A percentile compares a stretch with the other conserved stretches of the same genome.
These are phyloP conservation scores for Lophiostoma macrostomum DNA, from an alignment of 495 filamentous ascomycete genomes.

Conservation along the genomic window DNA sequence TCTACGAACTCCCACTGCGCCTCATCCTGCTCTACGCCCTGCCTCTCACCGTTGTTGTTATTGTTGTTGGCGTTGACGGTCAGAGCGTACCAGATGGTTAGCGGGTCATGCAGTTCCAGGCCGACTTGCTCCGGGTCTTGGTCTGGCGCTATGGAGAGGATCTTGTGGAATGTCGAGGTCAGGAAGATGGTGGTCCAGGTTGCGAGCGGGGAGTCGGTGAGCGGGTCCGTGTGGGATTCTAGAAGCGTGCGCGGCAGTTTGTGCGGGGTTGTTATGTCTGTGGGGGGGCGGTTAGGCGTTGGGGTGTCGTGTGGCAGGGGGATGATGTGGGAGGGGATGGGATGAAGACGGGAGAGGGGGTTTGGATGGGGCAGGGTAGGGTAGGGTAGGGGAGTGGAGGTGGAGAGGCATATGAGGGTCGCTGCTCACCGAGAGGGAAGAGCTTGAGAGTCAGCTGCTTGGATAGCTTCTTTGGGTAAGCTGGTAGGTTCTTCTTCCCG, in stretches of 20 bases:
- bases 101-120: constrained; percentile 81
- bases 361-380: neutral
- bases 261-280: constrained; percentile 75
- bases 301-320: neutral
- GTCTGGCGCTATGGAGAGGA: constrained; percentile 57
- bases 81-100: constrained; percentile 66
- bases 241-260: constrained; percentile 61
- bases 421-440: constrained; percentile 69
- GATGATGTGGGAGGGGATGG: neutral
- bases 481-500: constrained; percentile 44
- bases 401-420: neutral
- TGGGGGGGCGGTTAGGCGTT: neutral
- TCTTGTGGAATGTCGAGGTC: constrained; percentile 68
- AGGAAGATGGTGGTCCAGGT: constrained; percentile 80
- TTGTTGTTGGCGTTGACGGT: constrained; percentile 33
- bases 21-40: constrained; percentile 36
- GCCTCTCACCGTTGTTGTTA: too few species aligned
- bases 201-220: constrained; percentile 72
- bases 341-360: neutral
- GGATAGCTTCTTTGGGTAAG: constrained; percentile 66
- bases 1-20: constrained; percentile 45
- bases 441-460: constrained; percentile 68
- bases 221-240: constrained; percentile 48
- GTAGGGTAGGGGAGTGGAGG: neutral
- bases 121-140: constrained; percentile 53